These are phyloP conservation scores for Suhomyces panamericanus DNA, from an alignment of 1,139 yeast genomes.

Conservation along the genomic window DNA sequence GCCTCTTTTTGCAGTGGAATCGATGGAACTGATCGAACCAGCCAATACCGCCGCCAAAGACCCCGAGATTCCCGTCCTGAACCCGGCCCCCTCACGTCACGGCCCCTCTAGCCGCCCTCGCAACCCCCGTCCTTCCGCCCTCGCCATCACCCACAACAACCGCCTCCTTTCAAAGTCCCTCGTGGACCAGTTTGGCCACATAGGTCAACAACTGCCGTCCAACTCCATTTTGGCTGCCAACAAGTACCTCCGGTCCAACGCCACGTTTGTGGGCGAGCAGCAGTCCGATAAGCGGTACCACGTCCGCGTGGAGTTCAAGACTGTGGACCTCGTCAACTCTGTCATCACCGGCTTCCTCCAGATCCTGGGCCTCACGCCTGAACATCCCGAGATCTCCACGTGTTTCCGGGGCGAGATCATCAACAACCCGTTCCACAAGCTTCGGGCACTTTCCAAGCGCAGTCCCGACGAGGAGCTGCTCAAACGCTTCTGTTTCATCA, in stretches of 20 bases:
- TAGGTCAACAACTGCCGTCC: neutral
- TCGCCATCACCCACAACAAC: too few species aligned
- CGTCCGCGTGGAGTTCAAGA: conserved; percentile 69
- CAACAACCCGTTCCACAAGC: conserved; percentile 47
- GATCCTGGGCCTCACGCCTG: conserved; percentile 76
- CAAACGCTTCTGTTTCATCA: conserved; percentile 37
- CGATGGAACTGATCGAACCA: neutral
- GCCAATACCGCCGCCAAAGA: neutral
- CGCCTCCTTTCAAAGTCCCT: conserved; percentile 2
- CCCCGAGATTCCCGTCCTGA: neutral
- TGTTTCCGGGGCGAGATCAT: conserved; percentile 87
- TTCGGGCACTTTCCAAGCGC: conserved; percentile 22
- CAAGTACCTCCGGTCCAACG: conserved; percentile 59
- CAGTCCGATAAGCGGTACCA: conserved; percentile 71
- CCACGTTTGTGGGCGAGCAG: conserved; percentile 68
- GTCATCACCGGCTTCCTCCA: conserved; percentile 75
- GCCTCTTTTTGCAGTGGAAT: neutral
- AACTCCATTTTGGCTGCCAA: conserved; percentile 19
- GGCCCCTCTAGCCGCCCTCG: too few species aligned
- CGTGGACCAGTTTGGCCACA: neutral
- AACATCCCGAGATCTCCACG: conserved; percentile 77
- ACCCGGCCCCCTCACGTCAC: too few species aligned
- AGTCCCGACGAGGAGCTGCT: conserved; percentile 32
- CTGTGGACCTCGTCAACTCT: conserved; percentile 62
- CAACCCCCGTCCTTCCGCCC: too few species aligned